These are phyloP conservation scores for Periconia macrospinosa DNA, from an alignment of 2,329 filamentous ascomycete genomes.

Conservation along the genomic window DNA sequence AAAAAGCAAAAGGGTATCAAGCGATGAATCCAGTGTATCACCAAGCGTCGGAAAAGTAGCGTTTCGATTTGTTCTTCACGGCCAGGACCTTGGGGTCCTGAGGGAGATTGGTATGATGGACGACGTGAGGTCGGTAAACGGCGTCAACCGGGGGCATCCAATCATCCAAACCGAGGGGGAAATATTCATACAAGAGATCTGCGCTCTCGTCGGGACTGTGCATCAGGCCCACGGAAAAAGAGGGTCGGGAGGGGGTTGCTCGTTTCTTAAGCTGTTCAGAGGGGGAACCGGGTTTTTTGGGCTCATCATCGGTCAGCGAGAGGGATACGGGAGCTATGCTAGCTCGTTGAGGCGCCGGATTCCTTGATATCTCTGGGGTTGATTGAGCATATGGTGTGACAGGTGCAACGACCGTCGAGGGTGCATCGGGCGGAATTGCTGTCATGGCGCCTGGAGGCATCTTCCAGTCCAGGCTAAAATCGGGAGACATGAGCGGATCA, in stretches of 20 bases:
- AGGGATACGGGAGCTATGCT: slow-evolving; percentile 56
- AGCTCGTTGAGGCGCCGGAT: slow-evolving; percentile 42
- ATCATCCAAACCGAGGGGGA: slow-evolving; percentile 86
- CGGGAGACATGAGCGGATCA: slow-evolving; percentile 45
- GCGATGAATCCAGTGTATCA: slow-evolving; percentile 11
- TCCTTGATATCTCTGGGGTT: slow-evolving; percentile 55
- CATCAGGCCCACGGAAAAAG: slow-evolving; percentile 52
- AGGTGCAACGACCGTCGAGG: slow-evolving; percentile 36
- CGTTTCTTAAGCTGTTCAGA: slow-evolving; percentile 37
- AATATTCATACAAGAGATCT: slow-evolving; percentile 91
- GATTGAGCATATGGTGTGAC: slow-evolving; percentile 53
- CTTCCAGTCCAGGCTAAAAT: slow-evolving; percentile 49
- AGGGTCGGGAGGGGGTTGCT: slow-evolving; percentile 44
- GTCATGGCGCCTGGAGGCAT: slow-evolving; percentile 46
- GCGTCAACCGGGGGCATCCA: slow-evolving; percentile 92
- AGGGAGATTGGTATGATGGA: slow-evolving; percentile 74
- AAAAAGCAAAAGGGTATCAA: slow-evolving; percentile 13
- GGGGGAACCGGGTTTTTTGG: slow-evolving; percentile 43
- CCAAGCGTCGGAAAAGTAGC: slow-evolving; percentile 52
- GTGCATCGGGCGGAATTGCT: slow-evolving; percentile 44
- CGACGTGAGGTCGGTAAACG: slow-evolving; percentile 87
- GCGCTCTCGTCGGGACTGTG: slow-evolving; percentile 73
- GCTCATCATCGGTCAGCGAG: slow-evolving; percentile 60
- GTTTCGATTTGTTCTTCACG: slow-evolving; percentile 48
- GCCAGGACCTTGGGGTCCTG: slow-evolving; percentile 50